Percentiles rank a stretch among this genome's conserved stretches.
Conservation (phyloP, 2,329 filamentous ascomycete genomes). For the Fusarium abutilonis region DNA sequence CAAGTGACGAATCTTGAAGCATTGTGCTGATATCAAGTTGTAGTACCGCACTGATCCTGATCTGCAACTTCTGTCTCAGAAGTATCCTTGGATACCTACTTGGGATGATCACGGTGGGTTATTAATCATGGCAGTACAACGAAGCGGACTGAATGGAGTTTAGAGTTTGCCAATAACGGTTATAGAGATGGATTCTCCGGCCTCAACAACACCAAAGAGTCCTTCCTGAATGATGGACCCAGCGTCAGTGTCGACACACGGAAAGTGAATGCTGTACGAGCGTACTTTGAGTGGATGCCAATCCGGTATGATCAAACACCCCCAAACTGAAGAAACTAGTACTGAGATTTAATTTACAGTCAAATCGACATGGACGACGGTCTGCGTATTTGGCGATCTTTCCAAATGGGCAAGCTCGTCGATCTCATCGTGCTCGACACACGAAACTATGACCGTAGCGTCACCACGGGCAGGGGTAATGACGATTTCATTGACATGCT, state of each 20-base stretch:
- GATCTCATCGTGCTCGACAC: conserved; percentile 77
- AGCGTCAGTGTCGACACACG: conserved; percentile 72
- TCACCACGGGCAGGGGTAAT: conserved; percentile 57
- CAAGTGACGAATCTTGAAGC: accelerated
- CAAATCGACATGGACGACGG: conserved; percentile 66
- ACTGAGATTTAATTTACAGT: conserved; percentile 2
- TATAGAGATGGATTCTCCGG: conserved; percentile 69
- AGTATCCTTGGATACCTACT: conserved; percentile 57
- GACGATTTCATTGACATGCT: conserved; percentile 53
- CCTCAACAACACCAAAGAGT: conserved; percentile 62
- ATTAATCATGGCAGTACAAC: accelerated
- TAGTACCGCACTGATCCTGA: conserved; percentile 56
- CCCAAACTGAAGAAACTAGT: conserved; percentile 48
- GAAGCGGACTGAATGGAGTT: accelerated
- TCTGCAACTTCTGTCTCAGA: conserved; percentile 53
- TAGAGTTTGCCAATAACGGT: conserved; percentile 69
- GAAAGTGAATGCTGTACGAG: conserved; percentile 77
- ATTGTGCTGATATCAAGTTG: conserved; percentile 29
- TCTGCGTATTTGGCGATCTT: conserved; percentile 73
- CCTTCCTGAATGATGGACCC: conserved; percentile 15
- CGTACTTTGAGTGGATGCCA: conserved; percentile 71
- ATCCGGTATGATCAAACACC: conserved; percentile 60
- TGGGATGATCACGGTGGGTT: conserved; percentile 48
- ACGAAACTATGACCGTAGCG: conserved; percentile 72
- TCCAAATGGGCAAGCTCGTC: conserved; percentile 71